Conservation (phyloP, 768 basidiomycete genomes). For the Clavaria fumosa region DNA sequence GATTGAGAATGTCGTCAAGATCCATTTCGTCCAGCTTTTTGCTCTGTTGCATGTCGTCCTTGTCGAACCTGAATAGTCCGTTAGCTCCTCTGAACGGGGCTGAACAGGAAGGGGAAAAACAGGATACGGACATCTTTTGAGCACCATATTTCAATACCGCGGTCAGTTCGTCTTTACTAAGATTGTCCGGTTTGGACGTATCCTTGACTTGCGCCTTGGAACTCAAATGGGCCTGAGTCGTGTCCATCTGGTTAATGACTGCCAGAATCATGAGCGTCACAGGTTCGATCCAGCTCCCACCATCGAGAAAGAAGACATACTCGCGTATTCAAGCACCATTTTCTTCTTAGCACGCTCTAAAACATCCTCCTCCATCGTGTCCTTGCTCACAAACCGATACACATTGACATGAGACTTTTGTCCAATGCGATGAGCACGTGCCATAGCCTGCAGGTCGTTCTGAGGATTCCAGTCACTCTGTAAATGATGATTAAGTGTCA, state of each 20-base stretch:
- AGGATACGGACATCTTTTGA: constrained; percentile 68
- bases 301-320: constrained; percentile 37
- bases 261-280: constrained; percentile 8
- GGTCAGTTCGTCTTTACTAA: constrained; percentile 92
- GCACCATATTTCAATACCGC: constrained; percentile 98
- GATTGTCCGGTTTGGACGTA: constrained; percentile 57
- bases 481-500: constrained; percentile 8
- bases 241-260: constrained; percentile 99
- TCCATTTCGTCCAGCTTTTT: constrained; percentile 99
- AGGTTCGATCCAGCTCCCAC: background rate
- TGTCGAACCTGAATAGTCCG: constrained; percentile 63
- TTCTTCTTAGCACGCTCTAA: constrained; percentile 97
- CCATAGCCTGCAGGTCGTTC: constrained; percentile 98
- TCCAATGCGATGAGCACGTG: constrained; percentile 95
- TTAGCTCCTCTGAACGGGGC: constrained; percentile 9
- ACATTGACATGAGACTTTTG: constrained; percentile 98
- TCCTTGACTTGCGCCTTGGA: constrained; percentile 62
- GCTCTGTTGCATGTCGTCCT: constrained; percentile 84
- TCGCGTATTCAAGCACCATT: constrained; percentile 99
- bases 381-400: constrained; percentile 96
- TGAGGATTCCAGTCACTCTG: constrained; percentile 98
- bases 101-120: constrained; percentile 5
- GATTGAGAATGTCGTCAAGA: constrained; percentile 92
- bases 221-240: constrained; percentile 89
- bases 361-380: constrained; percentile 98